A percentile compares a stretch with the other conserved stretches of the same genome.
phyloP scores from a whole-genome alignment of 768 basidiomycete species.

The Gloeostereum incarnatum region DNA sequence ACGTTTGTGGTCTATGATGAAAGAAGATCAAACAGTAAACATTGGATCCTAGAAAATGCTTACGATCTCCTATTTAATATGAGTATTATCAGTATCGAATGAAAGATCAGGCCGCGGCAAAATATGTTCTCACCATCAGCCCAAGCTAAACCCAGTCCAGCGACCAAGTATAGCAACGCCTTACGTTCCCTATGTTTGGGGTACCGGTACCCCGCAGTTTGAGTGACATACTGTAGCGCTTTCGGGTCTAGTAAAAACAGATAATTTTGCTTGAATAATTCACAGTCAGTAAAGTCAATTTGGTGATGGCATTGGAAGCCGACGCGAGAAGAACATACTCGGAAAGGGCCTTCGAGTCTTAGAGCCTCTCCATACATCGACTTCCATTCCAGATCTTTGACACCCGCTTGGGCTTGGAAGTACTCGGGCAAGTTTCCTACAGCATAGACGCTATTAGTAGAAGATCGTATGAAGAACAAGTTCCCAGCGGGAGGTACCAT shows the following conservation, averaged over 20 bases:
- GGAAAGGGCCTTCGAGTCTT: constrained; percentile 2
- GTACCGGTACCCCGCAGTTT: constrained; percentile 21
- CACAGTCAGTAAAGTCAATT: background rate
- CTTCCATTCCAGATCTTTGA: constrained; percentile 5
- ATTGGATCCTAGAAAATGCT: background rate
- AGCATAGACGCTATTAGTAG: background rate
- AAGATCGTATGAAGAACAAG: background rate
- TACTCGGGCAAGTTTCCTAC: constrained; percentile 4
- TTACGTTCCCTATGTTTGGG: constrained; percentile 14
- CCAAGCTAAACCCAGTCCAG: constrained; percentile 17
- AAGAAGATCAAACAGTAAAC: background rate
- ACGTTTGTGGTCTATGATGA: constrained; percentile 13
- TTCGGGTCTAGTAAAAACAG: constrained; percentile 22
- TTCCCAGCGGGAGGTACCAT: background rate
- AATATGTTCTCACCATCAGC: constrained; percentile 17
- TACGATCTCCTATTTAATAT: constrained; percentile 5
- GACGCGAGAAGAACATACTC: background rate
- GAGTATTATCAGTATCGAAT: constrained; percentile 13
- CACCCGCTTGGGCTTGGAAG: constrained; percentile 5
- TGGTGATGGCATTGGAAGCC: no score
- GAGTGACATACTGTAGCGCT: constrained; percentile 20
- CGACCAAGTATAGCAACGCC: constrained; percentile 11
- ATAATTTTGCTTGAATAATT: constrained; percentile 13
- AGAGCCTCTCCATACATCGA: constrained; percentile 5
- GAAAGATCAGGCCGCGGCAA: constrained; percentile 15